Evolutionary conservation across 164 flowering plant genomes (phyloP), one percentile per base, ranked within the genome.

Genomic region (Sextonia rubra): DNA sequence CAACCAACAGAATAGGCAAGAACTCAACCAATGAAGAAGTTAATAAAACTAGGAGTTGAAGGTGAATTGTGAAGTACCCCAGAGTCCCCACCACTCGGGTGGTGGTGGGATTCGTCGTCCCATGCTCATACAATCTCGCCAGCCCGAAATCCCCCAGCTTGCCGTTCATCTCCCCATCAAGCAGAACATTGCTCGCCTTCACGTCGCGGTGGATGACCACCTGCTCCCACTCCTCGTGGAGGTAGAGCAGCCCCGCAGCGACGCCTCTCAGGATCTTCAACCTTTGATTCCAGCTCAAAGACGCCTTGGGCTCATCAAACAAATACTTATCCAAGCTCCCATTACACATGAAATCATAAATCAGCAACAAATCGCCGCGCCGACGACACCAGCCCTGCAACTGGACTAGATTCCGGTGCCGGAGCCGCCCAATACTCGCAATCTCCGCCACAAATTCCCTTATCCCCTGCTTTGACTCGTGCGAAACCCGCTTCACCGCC

Each of bases 161-260:
- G 9, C 75, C 94, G 69, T 88, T 89, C 20, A 88, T 44, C 25
- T 86, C 89, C 17, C 37, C 62, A 69, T 88, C 94, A 2, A 89
- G 65, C 24, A 89, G 77, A 15, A 89, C 87, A 64, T 88, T 90
- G 70, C 89, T 83, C 0, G 91, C 89, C 72, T 90, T 90, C 12
- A 90, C 74, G 71, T 90, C 94, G 47, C 94, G 75, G 66, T 90
- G 94, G 66, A 90, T 75, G 66, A 90, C 91, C 2, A 82, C 80
- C 72, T 90, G 90, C 48, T 88, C 91, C 76, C 84, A 90, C 20
- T 83, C 88, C 66, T 88, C 89, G 73, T 90, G 94, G 5, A 90
- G 52, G 71, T 90, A 90, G 18, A 86, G 73, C 4, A 90, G 86
- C 4, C 82, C 94, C 0, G 87, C 77, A 27, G 92, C 91, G 0